These are phyloP conservation scores for Conticribra guillardii DNA, from an alignment of 108 stramenopile species.

Conservation along the genomic window DNA sequence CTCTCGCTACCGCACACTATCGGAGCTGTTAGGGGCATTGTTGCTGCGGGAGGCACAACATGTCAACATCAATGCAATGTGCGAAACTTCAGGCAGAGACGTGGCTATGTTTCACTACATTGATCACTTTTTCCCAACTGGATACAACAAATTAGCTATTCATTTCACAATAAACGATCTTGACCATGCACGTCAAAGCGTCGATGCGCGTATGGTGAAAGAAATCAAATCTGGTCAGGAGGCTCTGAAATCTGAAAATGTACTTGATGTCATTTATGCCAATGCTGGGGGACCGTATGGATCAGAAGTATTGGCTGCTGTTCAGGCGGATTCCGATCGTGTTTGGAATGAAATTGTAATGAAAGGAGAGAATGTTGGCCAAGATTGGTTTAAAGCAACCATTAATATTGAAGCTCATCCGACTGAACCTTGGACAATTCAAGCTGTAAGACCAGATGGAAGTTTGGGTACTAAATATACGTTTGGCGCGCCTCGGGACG, in stretches of 20 bases:
- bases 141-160: conserved; percentile 85
- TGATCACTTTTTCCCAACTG: conserved; percentile 71
- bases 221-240: conserved; percentile 70
- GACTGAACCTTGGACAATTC: conserved; percentile 76
- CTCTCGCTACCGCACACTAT: conserved; percentile 79
- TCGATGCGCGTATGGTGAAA: conserved; percentile 79
- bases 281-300: conserved; percentile 92
- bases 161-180: conserved; percentile 88
- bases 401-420: conserved; percentile 69
- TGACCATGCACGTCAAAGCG: conserved; percentile 63
- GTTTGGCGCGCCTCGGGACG: conserved; percentile 46
- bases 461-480: conserved; percentile 58
- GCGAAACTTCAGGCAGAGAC: conserved; percentile 87
- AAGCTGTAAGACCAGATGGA: conserved; percentile 77
- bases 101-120: conserved; percentile 89
- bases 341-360: conserved; percentile 71
- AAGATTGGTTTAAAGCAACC: conserved; percentile 82
- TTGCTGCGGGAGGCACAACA: conserved; percentile 69
- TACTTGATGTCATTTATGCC: conserved; percentile 68
- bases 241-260: conserved; percentile 54
- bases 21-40: conserved; percentile 78
- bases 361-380: conserved; percentile 41
- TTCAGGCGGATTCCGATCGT: conserved; percentile 75
- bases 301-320: conserved; percentile 68
- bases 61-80: conserved; percentile 68